Percentiles rank a stretch among this genome's conserved stretches.
phyloP scores from a whole-genome alignment of 148 eudicot genomes.

The Gaultheria prostrata region DNA sequence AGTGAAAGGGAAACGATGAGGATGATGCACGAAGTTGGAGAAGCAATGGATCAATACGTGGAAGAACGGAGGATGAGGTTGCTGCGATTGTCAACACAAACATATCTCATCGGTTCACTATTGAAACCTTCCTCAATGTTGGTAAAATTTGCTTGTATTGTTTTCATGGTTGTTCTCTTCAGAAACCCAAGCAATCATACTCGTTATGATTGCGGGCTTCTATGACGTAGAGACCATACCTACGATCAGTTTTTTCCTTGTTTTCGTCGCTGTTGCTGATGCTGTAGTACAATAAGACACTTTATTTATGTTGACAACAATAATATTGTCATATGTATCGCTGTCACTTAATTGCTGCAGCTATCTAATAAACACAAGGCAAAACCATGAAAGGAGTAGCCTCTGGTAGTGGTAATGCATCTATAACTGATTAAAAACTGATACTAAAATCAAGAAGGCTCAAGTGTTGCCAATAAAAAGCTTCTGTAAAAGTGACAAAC shows the following conservation, averaged over 20 bases:
- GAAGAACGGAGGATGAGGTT: conserved; percentile 43
- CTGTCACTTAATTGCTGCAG: neutral
- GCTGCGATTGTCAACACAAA: conserved; percentile 28
- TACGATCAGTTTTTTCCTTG: neutral
- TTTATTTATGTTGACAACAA: neutral
- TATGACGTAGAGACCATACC: neutral
- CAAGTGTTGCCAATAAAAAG: no score
- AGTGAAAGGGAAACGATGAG: neutral
- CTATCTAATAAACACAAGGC: no score
- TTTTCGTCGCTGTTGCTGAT: neutral
- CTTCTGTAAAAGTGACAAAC: no score
- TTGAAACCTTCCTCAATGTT: conserved; percentile 23
- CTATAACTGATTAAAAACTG: neutral
- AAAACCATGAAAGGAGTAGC: neutral
- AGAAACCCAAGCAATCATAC: conserved; percentile 20
- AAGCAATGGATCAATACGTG: conserved; percentile 44
- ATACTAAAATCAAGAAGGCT: neutral
- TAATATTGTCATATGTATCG: neutral
- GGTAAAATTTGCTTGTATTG: conserved; percentile 23
- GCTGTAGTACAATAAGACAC: neutral
- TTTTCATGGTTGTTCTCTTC: conserved; percentile 30
- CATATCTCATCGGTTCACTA: conserved; percentile 30
- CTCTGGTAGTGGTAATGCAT: no score
- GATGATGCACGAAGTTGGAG: conserved; percentile 15
- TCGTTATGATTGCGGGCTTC: conserved; percentile 37